A percentile compares a stretch with the other conserved stretches of the same genome.
phyloP scores from a whole-genome alignment of 2,329 filamentous ascomycete genomes.

The Thelonectria blattea region DNA sequence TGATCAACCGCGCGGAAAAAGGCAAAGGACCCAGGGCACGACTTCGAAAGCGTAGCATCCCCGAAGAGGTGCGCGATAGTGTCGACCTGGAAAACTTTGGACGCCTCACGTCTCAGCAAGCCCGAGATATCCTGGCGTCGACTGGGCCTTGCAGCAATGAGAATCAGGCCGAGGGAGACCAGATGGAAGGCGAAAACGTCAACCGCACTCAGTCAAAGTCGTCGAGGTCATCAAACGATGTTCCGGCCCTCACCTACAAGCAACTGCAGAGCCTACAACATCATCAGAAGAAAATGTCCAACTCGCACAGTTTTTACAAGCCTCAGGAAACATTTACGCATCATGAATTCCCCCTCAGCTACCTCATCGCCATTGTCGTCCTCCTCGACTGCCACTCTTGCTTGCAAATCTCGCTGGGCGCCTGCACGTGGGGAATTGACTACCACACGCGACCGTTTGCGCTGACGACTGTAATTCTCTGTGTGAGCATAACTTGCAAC shows the following conservation, averaged over 20 bases:
- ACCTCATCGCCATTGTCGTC: conserved; percentile 79
- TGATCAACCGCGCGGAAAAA: conserved; percentile 55
- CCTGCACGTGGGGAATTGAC: conserved; percentile 79
- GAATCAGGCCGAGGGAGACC: conserved; percentile 48
- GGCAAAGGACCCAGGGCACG: conserved; percentile 43
- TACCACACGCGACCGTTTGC: conserved; percentile 73
- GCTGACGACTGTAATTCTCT: conserved; percentile 81
- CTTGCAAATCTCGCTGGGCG: conserved; percentile 80
- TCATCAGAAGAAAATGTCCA: conserved; percentile 80
- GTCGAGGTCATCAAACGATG: conserved; percentile 51
- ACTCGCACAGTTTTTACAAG: conserved; percentile 88
- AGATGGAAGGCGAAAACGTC: conserved; percentile 14
- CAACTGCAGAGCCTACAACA: conserved; percentile 76
- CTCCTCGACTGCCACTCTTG: conserved; percentile 80
- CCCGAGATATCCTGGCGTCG: conserved; percentile 26
- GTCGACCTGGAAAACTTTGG: conserved; percentile 21
- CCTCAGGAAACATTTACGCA: conserved; percentile 86
- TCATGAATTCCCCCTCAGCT: conserved; percentile 74
- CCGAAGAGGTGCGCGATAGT: conserved; percentile 20
- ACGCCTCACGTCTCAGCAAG: conserved; percentile 31
- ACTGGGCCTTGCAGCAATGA: conserved; percentile 29
- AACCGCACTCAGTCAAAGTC: conserved; percentile 45
- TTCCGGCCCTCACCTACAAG: conserved; percentile 66
- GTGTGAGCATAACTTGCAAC: conserved; percentile 78
- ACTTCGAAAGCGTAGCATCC: conserved; percentile 31